Evolutionary conservation across 1,284 basidiomycete species (phyloP).

Genomic region (Papiliotrema terrestris): DNA sequence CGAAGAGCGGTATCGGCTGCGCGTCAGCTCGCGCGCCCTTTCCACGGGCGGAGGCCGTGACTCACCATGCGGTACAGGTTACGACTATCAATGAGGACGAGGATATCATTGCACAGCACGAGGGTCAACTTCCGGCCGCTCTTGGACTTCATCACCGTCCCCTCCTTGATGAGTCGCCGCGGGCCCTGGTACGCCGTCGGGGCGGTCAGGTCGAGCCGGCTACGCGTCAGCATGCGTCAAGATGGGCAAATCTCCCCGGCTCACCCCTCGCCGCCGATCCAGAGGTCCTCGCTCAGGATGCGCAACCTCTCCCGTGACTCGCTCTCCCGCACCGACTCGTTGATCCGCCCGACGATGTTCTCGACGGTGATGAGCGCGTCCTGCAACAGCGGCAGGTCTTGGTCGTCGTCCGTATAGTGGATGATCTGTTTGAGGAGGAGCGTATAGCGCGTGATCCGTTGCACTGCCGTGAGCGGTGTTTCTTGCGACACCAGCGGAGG

Average conservation of each 20-base stretch:
- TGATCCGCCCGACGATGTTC: slow-evolving; percentile 71
- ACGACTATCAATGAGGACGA: slow-evolving; percentile 70
- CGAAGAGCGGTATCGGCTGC: slow-evolving; percentile 49
- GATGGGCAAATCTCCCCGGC: slow-evolving; percentile 32
- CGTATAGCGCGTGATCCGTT: slow-evolving; percentile 89
- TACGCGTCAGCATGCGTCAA: slow-evolving; percentile 41
- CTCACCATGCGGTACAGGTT: slow-evolving; percentile 76
- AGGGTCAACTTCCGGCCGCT: slow-evolving; percentile 72
- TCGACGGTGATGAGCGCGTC: slow-evolving; percentile 65
- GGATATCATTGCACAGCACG: slow-evolving; percentile 75
- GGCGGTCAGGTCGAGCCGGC: slow-evolving; percentile 82
- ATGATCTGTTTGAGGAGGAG: slow-evolving; percentile 81
- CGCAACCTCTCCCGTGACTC: slow-evolving; percentile 71
- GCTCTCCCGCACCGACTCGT: slow-evolving; percentile 82
- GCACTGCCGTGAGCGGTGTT: slow-evolving; percentile 60
- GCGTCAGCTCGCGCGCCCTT: slow-evolving; percentile 51
- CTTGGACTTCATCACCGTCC: slow-evolving; percentile 72
- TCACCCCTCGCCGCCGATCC: slow-evolving; percentile 75
- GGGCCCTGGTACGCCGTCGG: slow-evolving; percentile 75
- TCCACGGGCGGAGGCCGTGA: slow-evolving; percentile 11
- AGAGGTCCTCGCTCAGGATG: slow-evolving; percentile 70
- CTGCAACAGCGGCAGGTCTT: slow-evolving; percentile 57
- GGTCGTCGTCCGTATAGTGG: slow-evolving; percentile 65
- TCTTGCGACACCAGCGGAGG: not conserved
- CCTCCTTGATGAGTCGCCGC: slow-evolving; percentile 74